These are phyloP conservation scores for Kuraishia hungarica DNA, from an alignment of 805 yeast species.

Conservation along the genomic window DNA sequence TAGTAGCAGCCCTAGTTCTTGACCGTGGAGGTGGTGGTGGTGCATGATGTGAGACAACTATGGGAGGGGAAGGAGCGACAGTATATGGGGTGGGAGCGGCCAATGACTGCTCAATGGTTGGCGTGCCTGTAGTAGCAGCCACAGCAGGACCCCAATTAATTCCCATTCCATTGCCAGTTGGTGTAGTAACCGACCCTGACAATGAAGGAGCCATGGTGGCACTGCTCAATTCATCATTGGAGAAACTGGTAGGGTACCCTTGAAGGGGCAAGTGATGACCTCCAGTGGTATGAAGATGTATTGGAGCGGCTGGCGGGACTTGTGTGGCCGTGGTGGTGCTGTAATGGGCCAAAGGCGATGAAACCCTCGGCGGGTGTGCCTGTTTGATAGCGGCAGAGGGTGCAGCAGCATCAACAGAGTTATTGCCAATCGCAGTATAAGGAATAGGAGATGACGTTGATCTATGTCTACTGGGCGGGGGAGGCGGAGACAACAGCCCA, in stretches of 20 bases:
- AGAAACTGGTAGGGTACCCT: slow-evolving; percentile 8
- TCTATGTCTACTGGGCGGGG: slow-evolving; percentile 9
- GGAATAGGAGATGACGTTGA: slow-evolving; percentile 16
- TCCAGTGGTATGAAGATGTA: slow-evolving; percentile 6
- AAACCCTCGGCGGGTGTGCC: slow-evolving; percentile 7
- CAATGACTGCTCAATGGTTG: neutral
- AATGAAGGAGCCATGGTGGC: slow-evolving; percentile 5
- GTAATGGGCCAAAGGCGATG: slow-evolving; percentile 15
- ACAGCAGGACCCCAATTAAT: neutral
- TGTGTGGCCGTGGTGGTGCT: slow-evolving; percentile 11
- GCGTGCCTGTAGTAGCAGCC: neutral
- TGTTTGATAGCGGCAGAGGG: neutral
- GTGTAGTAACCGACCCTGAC: slow-evolving; percentile 8
- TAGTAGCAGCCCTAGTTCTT: slow-evolving; percentile 2
- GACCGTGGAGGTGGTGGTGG: slow-evolving; percentile 9
- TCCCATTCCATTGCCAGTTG: neutral
- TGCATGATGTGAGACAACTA: slow-evolving; percentile 6
- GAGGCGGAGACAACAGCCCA: slow-evolving; percentile 9
- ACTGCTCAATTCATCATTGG: slow-evolving; percentile 8
- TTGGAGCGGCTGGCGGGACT: slow-evolving; percentile 22
- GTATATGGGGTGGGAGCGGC: neutral
- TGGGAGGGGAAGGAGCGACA: neutral
- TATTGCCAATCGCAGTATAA: slow-evolving; percentile 4
- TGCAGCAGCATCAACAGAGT: neutral
- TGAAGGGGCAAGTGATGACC: slow-evolving; percentile 14